Base-by-base conservation (phyloP, 352 stramenopile genomes). In the Aphanomyces euteiches region DNA sequence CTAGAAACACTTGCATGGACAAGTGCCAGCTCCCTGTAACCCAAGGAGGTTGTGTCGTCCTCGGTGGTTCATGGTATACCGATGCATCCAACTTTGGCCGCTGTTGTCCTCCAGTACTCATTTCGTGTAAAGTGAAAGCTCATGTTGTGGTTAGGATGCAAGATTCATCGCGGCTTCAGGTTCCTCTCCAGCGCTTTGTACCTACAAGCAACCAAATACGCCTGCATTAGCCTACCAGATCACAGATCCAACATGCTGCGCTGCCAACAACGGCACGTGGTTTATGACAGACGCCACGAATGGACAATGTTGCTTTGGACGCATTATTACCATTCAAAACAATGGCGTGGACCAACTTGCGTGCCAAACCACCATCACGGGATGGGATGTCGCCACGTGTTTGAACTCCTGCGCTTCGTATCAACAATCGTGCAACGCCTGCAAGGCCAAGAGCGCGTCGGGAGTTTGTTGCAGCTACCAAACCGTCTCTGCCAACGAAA, bases 231-330 rank as follows among this genome's bases (percentile, higher is more conserved):
- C 59, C 7, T 67, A 67, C 40, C 38, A 47, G 39, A 17, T 67
- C 13, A 47, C 36, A 3, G 59, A 67, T 34, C 59, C 59, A 39
- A 47, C 39, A 3, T 67, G 59, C 40, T 67, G 59, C 34, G 59
- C 59, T 7, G 59, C 59, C 5, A n/a, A 50, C 36, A 67, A 67
- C 59, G 59, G 59, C 4, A 67, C 59, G 59, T 67, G 59, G 59
- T 67, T 53, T 17, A 61, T 61, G 54, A 19, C 38, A 19, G 12
- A 5, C 37, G 59, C 15, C 39, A 34, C 40, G 5, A 56, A 17
- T 13, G 39, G 59, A 7, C 19, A 12, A 5, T 67, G 59, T 43
- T 67, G 59, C 40, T 67, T 67, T 67, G 59, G 59, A 6, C 38
- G 40, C 17, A 38, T 67, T 43, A 67, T 48, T 7, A 56, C 59